Percentiles rank a stretch among this genome's conserved stretches.
These are phyloP conservation scores for Yarrowia alimentaria DNA, from an alignment of 805 yeast species.

Conservation along the genomic window DNA sequence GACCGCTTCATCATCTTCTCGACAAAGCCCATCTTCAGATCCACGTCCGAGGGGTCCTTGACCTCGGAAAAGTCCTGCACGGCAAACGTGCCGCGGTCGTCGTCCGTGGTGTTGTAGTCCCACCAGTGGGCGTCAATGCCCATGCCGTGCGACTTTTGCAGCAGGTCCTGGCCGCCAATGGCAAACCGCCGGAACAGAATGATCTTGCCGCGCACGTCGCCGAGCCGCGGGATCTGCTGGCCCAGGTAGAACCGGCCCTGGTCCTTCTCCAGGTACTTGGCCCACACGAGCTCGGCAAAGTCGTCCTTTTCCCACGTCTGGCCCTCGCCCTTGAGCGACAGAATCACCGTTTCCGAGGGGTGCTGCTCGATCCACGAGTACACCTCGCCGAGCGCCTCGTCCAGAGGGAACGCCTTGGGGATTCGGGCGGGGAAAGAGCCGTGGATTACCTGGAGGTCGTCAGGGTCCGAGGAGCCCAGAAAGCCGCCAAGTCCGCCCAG, in stretches of 20 bases:
- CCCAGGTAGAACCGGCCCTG: conserved; percentile 61
- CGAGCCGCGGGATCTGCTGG: conserved; percentile 54
- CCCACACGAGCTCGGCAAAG: conserved; percentile 61
- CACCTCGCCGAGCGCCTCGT: conserved; percentile 54
- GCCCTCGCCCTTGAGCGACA: conserved; percentile 75
- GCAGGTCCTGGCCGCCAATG: conserved; percentile 49
- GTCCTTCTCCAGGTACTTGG: conserved; percentile 50
- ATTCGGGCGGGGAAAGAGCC: conserved; percentile 73
- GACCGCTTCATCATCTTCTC: conserved; percentile 57
- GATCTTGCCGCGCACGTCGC: conserved; percentile 65
- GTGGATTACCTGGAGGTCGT: conserved; percentile 65
- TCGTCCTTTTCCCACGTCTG: conserved; percentile 68
- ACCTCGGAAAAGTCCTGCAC: conserved; percentile 78
- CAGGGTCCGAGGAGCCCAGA: conserved; percentile 33
- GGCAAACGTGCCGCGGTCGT: conserved; percentile 58
- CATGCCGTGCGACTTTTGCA: conserved; percentile 41
- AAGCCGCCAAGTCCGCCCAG: conserved; percentile 47
- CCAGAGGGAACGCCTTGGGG: conserved; percentile 54
- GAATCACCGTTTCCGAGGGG: conserved; percentile 59
- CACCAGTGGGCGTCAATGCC: conserved; percentile 71
- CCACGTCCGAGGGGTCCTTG: conserved; percentile 50
- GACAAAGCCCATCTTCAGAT: conserved; percentile 56
- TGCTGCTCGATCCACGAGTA: conserved; percentile 55
- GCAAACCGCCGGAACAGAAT: conserved; percentile 63
- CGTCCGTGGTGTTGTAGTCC: conserved; percentile 63